Evolutionary conservation across 2,329 filamentous ascomycete genomes (phyloP).

Genomic region (Stachybotrys elegans): DNA sequence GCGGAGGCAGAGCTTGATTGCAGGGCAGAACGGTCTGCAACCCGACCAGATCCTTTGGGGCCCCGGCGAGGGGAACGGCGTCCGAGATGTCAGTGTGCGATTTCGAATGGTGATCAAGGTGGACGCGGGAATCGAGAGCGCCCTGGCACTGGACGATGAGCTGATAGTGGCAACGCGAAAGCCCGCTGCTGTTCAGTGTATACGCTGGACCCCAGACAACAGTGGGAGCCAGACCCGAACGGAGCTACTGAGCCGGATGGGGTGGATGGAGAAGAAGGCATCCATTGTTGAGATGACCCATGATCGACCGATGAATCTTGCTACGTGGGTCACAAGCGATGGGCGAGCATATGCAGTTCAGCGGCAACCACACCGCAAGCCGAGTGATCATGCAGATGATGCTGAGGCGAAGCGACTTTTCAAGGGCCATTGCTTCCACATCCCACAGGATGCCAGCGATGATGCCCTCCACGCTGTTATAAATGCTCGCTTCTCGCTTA

Average conservation of each 20-base stretch:
- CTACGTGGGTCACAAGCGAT: slow-evolving; percentile 86
- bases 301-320: slow-evolving; percentile 93
- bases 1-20: slow-evolving; percentile 56
- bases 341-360: slow-evolving; percentile 90
- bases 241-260: slow-evolving; percentile 81
- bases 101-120: slow-evolving; percentile 99
- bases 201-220: slow-evolving; percentile 85
- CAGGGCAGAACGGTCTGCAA: slow-evolving; percentile 46
- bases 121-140: slow-evolving; percentile 86
- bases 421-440: slow-evolving; percentile 86
- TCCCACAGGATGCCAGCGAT: slow-evolving; percentile 53
- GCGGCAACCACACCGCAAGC: slow-evolving; percentile 44
- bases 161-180: slow-evolving; percentile 86
- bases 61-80: slow-evolving; percentile 74
- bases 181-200: slow-evolving; percentile 93
- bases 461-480: slow-evolving; percentile 72
- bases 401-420: slow-evolving; percentile 64
- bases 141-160: slow-evolving; percentile 86
- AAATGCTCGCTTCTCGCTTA: slow-evolving; percentile 90
- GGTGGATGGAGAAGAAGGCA: slow-evolving; percentile 75
- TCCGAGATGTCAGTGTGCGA: slow-evolving; percentile 81
- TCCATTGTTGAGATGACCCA: slow-evolving; percentile 81
- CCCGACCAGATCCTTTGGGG: slow-evolving; percentile 65
- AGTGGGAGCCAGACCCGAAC: slow-evolving; percentile 82
- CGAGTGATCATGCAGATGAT: slow-evolving; percentile 35